Conservation (phyloP, 805 yeast genomes). For the Starmerella sp. region DNA sequence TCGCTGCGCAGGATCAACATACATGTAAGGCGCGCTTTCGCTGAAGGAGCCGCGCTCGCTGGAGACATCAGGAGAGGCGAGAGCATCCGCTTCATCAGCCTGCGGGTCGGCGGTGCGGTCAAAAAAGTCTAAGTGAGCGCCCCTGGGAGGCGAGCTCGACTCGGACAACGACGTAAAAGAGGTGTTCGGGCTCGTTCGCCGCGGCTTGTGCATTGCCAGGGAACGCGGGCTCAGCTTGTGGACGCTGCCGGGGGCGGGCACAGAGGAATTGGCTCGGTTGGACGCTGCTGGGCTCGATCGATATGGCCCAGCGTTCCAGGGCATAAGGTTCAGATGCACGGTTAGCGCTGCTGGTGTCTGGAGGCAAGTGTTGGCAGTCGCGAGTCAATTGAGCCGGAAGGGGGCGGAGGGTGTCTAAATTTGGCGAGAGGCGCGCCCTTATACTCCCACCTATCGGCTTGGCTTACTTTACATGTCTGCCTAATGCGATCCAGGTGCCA, state of each 20-base stretch:
- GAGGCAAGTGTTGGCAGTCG: background rate
- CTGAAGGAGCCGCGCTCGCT: background rate
- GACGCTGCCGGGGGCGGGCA: background rate
- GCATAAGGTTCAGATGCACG: background rate
- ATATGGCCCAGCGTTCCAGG: constrained; percentile 2
- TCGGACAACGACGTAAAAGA: background rate
- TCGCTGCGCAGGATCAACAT: constrained; percentile 6
- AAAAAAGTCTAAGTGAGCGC: background rate
- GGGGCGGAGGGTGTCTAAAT: background rate
- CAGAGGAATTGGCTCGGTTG: background rate
- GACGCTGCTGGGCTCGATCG: background rate
- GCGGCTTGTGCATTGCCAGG: background rate
- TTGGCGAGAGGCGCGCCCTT: background rate
- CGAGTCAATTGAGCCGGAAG: background rate
- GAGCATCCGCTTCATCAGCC: background rate
- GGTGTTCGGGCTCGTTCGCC: background rate
- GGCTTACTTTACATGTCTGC: background rate
- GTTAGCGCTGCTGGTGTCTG: background rate
- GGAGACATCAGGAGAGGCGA: background rate
- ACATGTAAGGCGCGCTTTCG: background rate
- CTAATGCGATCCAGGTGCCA: background rate
- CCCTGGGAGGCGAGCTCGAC: background rate
- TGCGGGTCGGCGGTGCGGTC: background rate
- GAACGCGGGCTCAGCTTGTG: background rate
- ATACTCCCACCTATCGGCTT: background rate